Evolutionary conservation across 352 stramenopile species (phyloP).

Genomic region (Pythium oligandrum): DNA sequence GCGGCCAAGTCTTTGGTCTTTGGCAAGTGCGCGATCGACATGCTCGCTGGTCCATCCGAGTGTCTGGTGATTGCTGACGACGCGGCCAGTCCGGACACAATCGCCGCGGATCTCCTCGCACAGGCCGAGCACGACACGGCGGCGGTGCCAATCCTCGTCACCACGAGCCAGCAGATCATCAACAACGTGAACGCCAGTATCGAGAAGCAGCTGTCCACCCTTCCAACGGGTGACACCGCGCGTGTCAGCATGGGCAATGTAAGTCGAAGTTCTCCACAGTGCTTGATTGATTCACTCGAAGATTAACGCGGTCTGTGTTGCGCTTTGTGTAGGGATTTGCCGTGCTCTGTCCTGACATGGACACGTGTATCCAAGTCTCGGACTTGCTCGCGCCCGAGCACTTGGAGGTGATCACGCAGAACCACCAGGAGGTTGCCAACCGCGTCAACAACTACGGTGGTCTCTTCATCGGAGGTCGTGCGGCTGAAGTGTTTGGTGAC

Average conservation of each 20-base stretch:
- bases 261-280: constrained; percentile 4
- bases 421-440: constrained; percentile 84
- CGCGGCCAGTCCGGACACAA: constrained; percentile 62
- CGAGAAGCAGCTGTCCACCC: constrained; percentile 60
- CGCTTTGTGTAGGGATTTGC: constrained; percentile 47
- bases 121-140: constrained; percentile 97
- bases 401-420: constrained; percentile 88
- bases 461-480: constrained; percentile 93
- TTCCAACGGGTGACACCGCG: constrained; percentile 61
- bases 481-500: constrained; percentile 96
- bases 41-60: constrained; percentile 97
- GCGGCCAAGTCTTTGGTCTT: constrained; percentile 97
- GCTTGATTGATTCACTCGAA: not conserved
- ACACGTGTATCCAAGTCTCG: constrained; percentile 72
- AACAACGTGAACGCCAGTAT: constrained; percentile 88
- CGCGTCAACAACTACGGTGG: constrained; percentile 80
- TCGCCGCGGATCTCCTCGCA: constrained; percentile 72
- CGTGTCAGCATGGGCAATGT: constrained; percentile 62
- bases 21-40: constrained; percentile 98
- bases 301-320: not conserved
- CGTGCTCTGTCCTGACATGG: constrained; percentile 69
- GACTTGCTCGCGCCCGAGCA: constrained; percentile 85
- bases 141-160: constrained; percentile 95
- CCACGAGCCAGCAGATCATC: constrained; percentile 82
- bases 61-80: constrained; percentile 97